Base-by-base conservation (phyloP, 371 early-diverging fungal genomes). In the Mucor lusitanicus region DNA sequence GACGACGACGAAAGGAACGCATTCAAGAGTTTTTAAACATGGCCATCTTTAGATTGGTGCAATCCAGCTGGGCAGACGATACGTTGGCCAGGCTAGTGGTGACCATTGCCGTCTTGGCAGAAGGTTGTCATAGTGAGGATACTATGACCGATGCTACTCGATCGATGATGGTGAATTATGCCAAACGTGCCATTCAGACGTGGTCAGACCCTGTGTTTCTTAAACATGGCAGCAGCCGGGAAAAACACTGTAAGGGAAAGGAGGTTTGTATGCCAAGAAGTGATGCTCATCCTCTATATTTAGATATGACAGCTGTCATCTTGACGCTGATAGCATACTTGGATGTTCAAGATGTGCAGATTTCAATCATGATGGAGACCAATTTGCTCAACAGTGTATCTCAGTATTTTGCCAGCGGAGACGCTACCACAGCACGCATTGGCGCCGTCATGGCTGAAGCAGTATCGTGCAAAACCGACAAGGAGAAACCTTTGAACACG, bases 121-220 rank as follows among this genome's bases (percentile, higher is more conserved):
- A 46, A 28, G 57, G 61, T 13, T 12, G 27, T 6, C 4, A 33
- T 13, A 19, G 19, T 19, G 33, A 56, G 19, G 40, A 55, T 23
- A 7, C 37, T 1, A 3, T 67, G 23, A 23, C 67, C 13, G 25
- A 1, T 5, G 39, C 37, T 5, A 40, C 59, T 27, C 27, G 23
- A 21, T 17, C 27, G 13, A 17, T 61, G 21, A 2, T 65, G 11
- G 19, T 32, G 3, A 25, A 50, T 7, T 50, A 37, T 23, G 12
- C 59, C 3, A 63, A 69, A 28, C 59, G 59, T 17, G 56, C 74
- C 0, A 63, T 72, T 40, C 62, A 75, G 7, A 69, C 59, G 12
- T 81, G 82, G 82, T 67, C 73, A 9, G 82, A 81, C 61, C 69
- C 79, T 8, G 57, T 77, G 1, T 81, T 81, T 67, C 70, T 81